Evolutionary conservation across 371 early-diverging fungal species (phyloP).

Genomic region (Mucor mucedo): DNA sequence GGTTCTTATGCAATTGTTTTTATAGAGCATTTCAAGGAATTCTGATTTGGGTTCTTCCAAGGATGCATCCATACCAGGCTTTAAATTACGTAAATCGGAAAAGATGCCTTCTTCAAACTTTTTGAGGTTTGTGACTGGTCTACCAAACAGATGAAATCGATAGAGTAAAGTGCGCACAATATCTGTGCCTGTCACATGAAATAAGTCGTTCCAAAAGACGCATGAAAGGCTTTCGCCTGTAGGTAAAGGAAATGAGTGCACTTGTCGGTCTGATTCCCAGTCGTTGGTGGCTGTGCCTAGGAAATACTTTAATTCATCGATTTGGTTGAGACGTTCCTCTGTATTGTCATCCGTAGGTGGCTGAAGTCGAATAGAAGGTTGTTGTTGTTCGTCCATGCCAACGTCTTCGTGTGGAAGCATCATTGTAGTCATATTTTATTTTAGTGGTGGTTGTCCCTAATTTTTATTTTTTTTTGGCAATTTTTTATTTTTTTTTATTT

Average conservation of each 20-base stretch:
- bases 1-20: slow-evolving; percentile 98
- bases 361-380: slow-evolving; percentile 6
- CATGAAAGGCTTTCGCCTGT: slow-evolving; percentile 91
- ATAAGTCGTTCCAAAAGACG: slow-evolving; percentile 89
- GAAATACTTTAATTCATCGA: slow-evolving; percentile 62
- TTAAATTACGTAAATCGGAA: slow-evolving; percentile 95
- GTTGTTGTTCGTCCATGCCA: not conserved
- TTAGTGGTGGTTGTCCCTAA: not conserved
- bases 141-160: slow-evolving; percentile 90
- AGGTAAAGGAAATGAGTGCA: slow-evolving; percentile 74
- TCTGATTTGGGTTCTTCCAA: slow-evolving; percentile 97
- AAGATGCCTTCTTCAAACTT: slow-evolving; percentile 99
- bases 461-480: not conserved
- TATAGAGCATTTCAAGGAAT: slow-evolving; percentile 97
- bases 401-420: not conserved
- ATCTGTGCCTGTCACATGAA: slow-evolving; percentile 98
- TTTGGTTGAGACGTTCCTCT: slow-evolving; percentile 38
- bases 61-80: slow-evolving; percentile 96
- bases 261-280: slow-evolving; percentile 58
- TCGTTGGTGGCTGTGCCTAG: slow-evolving; percentile 63
- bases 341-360: slow-evolving; percentile 39
- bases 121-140: slow-evolving; percentile 92
- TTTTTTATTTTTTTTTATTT: not conserved
- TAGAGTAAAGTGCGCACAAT: slow-evolving; percentile 95
- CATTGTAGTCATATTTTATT: not conserved